These are phyloP conservation scores for Waitea zeae DNA, from an alignment of 1,284 basidiomycete genomes.

Conservation along the genomic window DNA sequence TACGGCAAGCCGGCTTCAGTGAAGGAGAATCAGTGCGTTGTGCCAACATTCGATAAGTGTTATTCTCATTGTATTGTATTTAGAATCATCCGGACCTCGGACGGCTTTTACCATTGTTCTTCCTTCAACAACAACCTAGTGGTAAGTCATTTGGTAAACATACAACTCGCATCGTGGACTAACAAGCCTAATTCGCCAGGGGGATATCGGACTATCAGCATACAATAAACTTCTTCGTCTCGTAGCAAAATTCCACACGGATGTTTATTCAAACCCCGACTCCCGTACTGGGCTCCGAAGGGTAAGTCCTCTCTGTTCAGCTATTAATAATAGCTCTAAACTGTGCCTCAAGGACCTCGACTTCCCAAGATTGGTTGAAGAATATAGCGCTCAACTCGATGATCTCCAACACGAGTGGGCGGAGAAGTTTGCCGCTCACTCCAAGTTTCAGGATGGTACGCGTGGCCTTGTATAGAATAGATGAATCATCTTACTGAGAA, in stretches of 20 bases:
- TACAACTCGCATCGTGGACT: neutral
- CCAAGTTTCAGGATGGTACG: constrained; percentile 18
- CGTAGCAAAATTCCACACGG: constrained; percentile 56
- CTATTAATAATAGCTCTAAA: neutral
- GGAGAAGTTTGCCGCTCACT: constrained; percentile 32
- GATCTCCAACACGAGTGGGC: constrained; percentile 49
- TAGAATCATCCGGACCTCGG: constrained; percentile 55
- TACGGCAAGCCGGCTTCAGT: constrained; percentile 79
- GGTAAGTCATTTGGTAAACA: constrained; percentile 15
- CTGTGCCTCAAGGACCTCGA: constrained; percentile 30
- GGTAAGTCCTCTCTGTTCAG: constrained; percentile 15
- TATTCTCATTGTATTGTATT: constrained; percentile 3
- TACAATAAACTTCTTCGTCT: constrained; percentile 55
- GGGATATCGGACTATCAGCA: constrained; percentile 58
- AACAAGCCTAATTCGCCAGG: constrained; percentile 18
- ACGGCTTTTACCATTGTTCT: constrained; percentile 63
- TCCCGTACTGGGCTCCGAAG: constrained; percentile 56
- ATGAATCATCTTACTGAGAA: neutral
- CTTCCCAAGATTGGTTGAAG: constrained; percentile 42
- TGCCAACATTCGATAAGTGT: neutral
- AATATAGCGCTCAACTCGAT: constrained; percentile 39
- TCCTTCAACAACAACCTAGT: constrained; percentile 29
- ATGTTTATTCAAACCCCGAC: constrained; percentile 57
- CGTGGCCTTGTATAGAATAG: neutral
- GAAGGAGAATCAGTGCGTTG: constrained; percentile 60